Conservation (phyloP, 1,284 basidiomycete species). For the Cryptococcus deneoformans region DNA sequence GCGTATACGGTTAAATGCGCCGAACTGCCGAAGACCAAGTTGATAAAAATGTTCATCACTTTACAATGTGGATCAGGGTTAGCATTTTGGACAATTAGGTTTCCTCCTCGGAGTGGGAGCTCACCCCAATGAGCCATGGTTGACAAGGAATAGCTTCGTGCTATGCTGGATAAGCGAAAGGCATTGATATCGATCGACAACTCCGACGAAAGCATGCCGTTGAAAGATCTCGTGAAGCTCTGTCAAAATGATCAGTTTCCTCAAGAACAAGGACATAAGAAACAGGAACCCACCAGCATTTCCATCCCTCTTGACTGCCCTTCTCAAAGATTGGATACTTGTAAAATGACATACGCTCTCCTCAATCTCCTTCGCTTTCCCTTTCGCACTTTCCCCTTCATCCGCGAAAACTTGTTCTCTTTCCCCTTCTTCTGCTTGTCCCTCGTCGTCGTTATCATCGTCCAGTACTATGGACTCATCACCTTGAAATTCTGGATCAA, state of each 20-base stretch:
- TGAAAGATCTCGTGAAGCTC: constrained; percentile 79
- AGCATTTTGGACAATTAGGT: not conserved
- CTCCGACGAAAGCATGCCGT: constrained; percentile 89
- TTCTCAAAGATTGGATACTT: constrained; percentile 71
- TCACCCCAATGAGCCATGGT: constrained; percentile 77
- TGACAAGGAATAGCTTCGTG: constrained; percentile 84
- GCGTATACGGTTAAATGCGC: constrained; percentile 68
- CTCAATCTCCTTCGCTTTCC: constrained; percentile 58
- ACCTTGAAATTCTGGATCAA: not conserved
- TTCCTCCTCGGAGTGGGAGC: constrained; percentile 32
- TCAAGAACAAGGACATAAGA: not conserved
- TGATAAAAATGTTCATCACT: constrained; percentile 97
- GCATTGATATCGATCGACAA: constrained; percentile 73
- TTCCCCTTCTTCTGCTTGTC: constrained; percentile 13
- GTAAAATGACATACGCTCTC: constrained; percentile 77
- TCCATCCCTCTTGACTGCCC: constrained; percentile 58
- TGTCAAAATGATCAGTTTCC: constrained; percentile 38
- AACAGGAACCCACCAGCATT: constrained; percentile 61
- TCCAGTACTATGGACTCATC: constrained; percentile 1
- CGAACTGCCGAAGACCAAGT: constrained; percentile 87
- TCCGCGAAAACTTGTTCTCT: constrained; percentile 12
- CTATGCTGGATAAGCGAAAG: constrained; percentile 82
- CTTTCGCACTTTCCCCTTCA: constrained; percentile 8
- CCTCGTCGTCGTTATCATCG: constrained; percentile 23
- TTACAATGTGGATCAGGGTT: not conserved